A percentile compares a stretch with the other conserved stretches of the same genome.
phyloP scores from a whole-genome alignment of 352 stramenopile genomes.

The Globisporangium sylvaticum region DNA sequence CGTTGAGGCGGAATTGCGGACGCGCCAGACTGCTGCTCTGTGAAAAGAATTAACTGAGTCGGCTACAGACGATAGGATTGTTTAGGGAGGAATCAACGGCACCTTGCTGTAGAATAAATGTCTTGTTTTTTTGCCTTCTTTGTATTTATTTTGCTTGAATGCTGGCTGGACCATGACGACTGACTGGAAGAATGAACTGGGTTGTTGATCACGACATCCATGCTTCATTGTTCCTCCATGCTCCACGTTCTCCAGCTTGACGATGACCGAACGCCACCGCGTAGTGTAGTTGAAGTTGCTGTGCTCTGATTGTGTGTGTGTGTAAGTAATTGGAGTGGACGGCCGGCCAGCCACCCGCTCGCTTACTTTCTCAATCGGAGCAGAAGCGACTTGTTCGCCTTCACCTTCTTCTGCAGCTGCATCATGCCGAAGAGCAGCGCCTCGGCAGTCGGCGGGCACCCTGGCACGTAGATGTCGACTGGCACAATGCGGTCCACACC shows the following conservation, averaged over 20 bases:
- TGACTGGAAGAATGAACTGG: neutral
- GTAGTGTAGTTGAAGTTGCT: neutral
- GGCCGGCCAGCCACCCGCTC: neutral
- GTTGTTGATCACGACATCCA: neutral
- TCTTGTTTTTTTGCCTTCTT: neutral
- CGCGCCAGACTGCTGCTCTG: neutral
- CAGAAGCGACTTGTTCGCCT: constrained; percentile 95
- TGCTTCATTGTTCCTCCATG: neutral
- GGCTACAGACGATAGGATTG: too few relatives aligned
- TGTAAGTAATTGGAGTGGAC: neutral
- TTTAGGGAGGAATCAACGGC: neutral
- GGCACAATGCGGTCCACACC: constrained; percentile 96
- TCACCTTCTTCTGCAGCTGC: constrained; percentile 99
- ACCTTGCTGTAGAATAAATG: neutral
- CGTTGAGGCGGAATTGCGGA: constrained; percentile 2
- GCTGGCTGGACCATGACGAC: neutral
- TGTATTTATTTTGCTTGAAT: constrained; percentile 1
- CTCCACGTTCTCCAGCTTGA: neutral
- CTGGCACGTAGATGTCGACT: constrained; percentile 99
- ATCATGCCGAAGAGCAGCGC: constrained; percentile 97
- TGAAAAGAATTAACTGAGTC: too few relatives aligned
- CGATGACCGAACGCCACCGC: neutral
- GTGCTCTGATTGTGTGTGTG: neutral
- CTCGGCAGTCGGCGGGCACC: constrained; percentile 97
- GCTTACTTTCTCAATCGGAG: constrained; percentile 96